Evolutionary conservation across 2,329 filamentous ascomycete species (phyloP).

Genomic region (Chrysosporium keratinophilum): DNA sequence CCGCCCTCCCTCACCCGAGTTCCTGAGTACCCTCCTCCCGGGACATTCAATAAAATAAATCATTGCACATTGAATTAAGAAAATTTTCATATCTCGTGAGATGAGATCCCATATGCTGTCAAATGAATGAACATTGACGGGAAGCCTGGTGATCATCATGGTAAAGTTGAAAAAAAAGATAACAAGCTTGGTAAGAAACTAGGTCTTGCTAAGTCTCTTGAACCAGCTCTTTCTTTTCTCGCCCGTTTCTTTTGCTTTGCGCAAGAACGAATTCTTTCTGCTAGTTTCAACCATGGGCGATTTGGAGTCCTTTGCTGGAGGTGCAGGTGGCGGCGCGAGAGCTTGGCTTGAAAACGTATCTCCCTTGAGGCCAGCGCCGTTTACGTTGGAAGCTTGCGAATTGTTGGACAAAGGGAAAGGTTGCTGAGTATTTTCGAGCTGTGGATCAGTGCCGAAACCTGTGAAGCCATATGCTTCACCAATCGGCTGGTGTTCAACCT

Average conservation of each 20-base stretch:
- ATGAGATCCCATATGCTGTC: neutral
- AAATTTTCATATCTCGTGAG: conserved; percentile 6
- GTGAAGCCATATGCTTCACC: conserved; percentile 56
- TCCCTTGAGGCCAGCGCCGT: neutral
- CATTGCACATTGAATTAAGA: conserved; percentile 1
- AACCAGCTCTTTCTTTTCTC: conserved; percentile 91
- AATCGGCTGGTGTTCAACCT: conserved; percentile 25
- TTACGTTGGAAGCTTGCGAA: conserved; percentile 16
- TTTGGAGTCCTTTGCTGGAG: conserved; percentile 16
- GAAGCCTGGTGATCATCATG: neutral
- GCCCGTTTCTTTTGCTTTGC: conserved; percentile 10
- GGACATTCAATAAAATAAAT: neutral
- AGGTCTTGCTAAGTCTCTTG: conserved; percentile 63
- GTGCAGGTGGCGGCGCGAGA: conserved; percentile 16
- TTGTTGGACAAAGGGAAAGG: conserved; percentile 4
- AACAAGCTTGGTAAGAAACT: conserved; percentile 13
- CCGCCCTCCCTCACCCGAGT: neutral
- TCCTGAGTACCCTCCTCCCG: neutral
- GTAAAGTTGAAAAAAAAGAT: conserved; percentile 22
- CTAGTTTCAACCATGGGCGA: conserved; percentile 6
- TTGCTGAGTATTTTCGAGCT: conserved; percentile 26
- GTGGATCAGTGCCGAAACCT: conserved; percentile 38
- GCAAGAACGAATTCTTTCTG: conserved; percentile 12
- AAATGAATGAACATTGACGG: neutral
- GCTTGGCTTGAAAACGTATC: neutral